A percentile compares a stretch with the other conserved stretches of the same genome.
Evolutionary conservation across 768 basidiomycete genomes (phyloP).

Genomic region (Mycena latifolia): DNA sequence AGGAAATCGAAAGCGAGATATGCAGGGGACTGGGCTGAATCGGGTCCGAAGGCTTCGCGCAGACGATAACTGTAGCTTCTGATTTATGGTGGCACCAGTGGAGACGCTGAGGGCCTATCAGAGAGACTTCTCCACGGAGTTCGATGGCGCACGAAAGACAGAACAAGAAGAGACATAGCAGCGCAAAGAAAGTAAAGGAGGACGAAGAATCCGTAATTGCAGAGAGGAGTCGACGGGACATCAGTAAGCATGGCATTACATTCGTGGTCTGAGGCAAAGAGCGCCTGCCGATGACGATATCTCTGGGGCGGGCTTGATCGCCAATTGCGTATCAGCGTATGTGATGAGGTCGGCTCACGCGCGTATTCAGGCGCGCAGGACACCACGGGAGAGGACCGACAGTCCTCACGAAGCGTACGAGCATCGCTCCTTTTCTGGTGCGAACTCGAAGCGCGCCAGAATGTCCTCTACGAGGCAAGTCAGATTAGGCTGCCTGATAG

Average conservation of each 20-base stretch:
- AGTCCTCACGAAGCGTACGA: no score
- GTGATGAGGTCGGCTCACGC: no score
- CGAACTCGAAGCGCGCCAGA: conserved; percentile 24
- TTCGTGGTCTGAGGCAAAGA: no score
- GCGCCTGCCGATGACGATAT: no score
- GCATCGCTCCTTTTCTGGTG: no score
- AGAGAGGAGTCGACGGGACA: no score
- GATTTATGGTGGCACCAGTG: conserved; percentile 5
- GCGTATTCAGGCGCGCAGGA: no score
- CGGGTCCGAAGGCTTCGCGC: background rate
- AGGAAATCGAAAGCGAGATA: conserved; percentile 1
- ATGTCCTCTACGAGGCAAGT: conserved; percentile 2
- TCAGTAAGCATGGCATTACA: no score
- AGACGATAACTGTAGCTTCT: conserved; percentile 10
- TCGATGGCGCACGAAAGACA: background rate
- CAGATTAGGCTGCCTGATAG: background rate
- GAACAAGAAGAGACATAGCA: background rate
- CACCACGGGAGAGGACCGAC: no score
- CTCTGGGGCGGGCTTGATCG: no score
- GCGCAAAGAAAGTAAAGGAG: background rate
- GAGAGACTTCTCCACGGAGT: conserved; percentile 3
- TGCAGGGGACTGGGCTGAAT: background rate
- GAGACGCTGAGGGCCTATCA: background rate
- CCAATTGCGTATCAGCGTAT: no score
- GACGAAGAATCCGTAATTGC: no score